These are phyloP conservation scores for Starmerella gropengiesseri DNA, from an alignment of 805 yeast genomes.

Conservation along the genomic window DNA sequence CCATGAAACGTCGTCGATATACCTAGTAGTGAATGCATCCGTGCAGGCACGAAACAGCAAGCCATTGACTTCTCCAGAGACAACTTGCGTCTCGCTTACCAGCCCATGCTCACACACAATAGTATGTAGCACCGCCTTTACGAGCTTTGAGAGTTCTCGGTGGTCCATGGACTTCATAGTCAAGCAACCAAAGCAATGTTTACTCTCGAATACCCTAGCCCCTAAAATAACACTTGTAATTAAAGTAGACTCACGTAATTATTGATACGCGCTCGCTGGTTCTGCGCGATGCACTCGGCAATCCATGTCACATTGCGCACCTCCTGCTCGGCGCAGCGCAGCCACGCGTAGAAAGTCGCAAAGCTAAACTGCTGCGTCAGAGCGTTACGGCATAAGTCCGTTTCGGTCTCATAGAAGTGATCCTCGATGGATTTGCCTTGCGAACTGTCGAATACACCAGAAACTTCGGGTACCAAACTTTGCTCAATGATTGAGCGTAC, in stretches of 20 bases:
- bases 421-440: slow-evolving; percentile 68
- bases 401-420: slow-evolving; percentile 83
- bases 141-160: background rate
- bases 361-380: slow-evolving; percentile 93
- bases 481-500: slow-evolving; percentile 38
- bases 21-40: background rate
- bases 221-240: background rate
- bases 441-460: slow-evolving; percentile 38
- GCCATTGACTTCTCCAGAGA: background rate
- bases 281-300: slow-evolving; percentile 98
- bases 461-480: slow-evolving; percentile 25
- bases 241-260: slow-evolving; percentile 82
- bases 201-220: background rate
- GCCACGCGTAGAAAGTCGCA: slow-evolving; percentile 91
- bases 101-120: slow-evolving; percentile 1
- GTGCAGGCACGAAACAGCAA: background rate
- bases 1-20: background rate
- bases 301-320: slow-evolving; percentile 98
- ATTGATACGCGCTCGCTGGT: slow-evolving; percentile 86
- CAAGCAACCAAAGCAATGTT: background rate
- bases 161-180: background rate
- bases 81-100: background rate
- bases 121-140: background rate
- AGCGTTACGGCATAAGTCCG: slow-evolving; percentile 83
- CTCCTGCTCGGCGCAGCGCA: slow-evolving; percentile 92